phyloP scores from a whole-genome alignment of 192 early-diverging fungal genomes.

The Podochytrium sp. region DNA sequence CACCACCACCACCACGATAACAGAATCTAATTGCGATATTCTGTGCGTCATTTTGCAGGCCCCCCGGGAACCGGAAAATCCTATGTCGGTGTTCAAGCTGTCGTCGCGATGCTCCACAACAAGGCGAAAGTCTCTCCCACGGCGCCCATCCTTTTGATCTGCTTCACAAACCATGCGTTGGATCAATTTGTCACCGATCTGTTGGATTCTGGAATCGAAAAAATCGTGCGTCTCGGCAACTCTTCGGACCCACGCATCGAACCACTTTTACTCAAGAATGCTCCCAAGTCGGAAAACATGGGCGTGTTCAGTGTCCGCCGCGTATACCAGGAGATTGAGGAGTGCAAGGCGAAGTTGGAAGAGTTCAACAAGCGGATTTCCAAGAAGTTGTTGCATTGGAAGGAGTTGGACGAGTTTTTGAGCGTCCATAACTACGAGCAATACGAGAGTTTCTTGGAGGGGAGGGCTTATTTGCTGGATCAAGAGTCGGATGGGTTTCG shows the following conservation, averaged over 20 bases:
- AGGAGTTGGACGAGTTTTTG: not conserved
- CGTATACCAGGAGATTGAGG: not conserved
- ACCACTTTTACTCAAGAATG: constrained; percentile 11
- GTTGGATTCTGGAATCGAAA: constrained; percentile 39
- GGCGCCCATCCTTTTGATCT: constrained; percentile 53
- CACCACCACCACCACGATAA: no score
- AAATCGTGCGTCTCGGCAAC: constrained; percentile 54
- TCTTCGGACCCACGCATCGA: not conserved
- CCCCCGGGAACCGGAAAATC: constrained; percentile 61
- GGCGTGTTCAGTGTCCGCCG: not conserved
- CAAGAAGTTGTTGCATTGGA: constrained; percentile 9
- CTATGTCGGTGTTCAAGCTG: constrained; percentile 55
- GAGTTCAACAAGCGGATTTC: constrained; percentile 7
- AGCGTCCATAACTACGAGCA: constrained; percentile 18
- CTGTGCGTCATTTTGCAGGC: constrained; percentile 25
- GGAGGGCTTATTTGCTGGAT: not conserved
- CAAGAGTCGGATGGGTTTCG: constrained; percentile 13
- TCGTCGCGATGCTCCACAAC: constrained; percentile 38
- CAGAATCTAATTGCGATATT: not conserved
- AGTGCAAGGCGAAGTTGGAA: not conserved
- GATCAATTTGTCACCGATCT: constrained; percentile 66
- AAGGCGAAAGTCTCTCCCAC: constrained; percentile 24
- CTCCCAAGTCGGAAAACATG: not conserved
- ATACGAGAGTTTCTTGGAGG: constrained; percentile 5
- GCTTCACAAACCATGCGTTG: constrained; percentile 66